phyloP scores from a whole-genome alignment of 2,329 filamentous ascomycete genomes.

The Apiospora phragmitis region DNA sequence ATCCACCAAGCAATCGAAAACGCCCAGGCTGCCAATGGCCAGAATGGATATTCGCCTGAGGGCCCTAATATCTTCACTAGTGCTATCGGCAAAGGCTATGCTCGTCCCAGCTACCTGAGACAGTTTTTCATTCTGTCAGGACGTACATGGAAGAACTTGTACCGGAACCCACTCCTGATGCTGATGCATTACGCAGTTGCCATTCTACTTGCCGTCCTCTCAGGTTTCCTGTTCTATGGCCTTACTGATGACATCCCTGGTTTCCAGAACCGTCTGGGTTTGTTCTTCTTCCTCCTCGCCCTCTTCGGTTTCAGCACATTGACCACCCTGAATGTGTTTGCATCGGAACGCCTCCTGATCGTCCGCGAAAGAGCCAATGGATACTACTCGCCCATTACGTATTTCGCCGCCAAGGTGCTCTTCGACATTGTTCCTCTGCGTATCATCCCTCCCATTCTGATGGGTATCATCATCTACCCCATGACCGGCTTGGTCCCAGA shows the following conservation, averaged over 20 bases:
- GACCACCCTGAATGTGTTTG: slow-evolving; percentile 91
- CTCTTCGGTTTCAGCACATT: slow-evolving; percentile 96
- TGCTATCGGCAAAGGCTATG: slow-evolving; percentile 75
- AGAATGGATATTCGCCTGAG: slow-evolving; percentile 49
- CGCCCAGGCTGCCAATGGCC: slow-evolving; percentile 68
- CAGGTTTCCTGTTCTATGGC: slow-evolving; percentile 94
- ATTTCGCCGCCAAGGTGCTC: slow-evolving; percentile 95
- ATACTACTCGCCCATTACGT: slow-evolving; percentile 91
- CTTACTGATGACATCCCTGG: slow-evolving; percentile 94
- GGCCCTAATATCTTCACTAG: slow-evolving; percentile 53
- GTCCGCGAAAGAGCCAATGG: slow-evolving; percentile 93
- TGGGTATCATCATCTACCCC: slow-evolving; percentile 94
- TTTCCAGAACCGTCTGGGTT: slow-evolving; percentile 94
- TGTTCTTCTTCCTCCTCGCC: slow-evolving; percentile 96
- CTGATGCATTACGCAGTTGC: slow-evolving; percentile 97
- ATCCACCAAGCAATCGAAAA: slow-evolving; percentile 68
- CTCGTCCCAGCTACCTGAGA: slow-evolving; percentile 73
- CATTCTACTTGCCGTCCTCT: slow-evolving; percentile 89
- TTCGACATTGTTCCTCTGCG: slow-evolving; percentile 96
- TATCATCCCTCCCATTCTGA: slow-evolving; percentile 89
- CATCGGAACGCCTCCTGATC: slow-evolving; percentile 85
- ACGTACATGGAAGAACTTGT: slow-evolving; percentile 95
- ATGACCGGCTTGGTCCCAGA: slow-evolving; percentile 93
- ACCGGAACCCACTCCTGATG: slow-evolving; percentile 97
- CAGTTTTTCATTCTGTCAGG: slow-evolving; percentile 90